Evolutionary conservation across 169 alveolate genomes (phyloP).

Genomic region (Plasmodium malariae): DNA sequence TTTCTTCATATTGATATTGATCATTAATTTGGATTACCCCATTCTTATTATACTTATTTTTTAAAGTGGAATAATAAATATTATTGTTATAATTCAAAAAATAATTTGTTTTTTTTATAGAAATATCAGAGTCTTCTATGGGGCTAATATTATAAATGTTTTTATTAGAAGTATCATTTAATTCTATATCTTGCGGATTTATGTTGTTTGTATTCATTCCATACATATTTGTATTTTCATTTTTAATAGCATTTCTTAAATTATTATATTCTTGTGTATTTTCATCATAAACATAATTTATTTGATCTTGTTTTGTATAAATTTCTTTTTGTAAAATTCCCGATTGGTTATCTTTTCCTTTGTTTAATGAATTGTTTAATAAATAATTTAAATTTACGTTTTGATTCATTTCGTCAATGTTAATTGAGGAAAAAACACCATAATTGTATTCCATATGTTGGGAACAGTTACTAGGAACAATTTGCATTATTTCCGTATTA

Average conservation of each 20-base stretch:
- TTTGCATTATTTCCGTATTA: conserved; percentile 2
- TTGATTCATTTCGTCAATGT: not conserved
- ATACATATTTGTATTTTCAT: conserved; percentile 10
- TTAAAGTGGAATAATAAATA: not conserved
- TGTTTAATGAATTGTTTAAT: not conserved
- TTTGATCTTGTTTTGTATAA: not conserved
- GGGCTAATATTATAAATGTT: not conserved
- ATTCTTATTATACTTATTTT: not conserved
- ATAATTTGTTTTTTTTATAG: not conserved
- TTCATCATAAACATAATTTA: not conserved
- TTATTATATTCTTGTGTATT: conserved; percentile 3
- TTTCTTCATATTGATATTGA: conserved; percentile 4
- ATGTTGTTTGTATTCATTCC: not conserved
- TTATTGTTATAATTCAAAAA: not conserved
- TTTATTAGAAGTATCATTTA: not conserved
- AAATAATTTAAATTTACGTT: not conserved
- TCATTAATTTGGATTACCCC: not conserved
- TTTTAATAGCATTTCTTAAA: not conserved
- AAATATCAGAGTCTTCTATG: not conserved
- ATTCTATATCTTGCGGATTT: not conserved
- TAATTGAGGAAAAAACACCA: not conserved
- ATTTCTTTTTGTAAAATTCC: not conserved
- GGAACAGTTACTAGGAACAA: not conserved
- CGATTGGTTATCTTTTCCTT: not conserved
- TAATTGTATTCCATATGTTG: not conserved